These are phyloP conservation scores for Trichoderma breve DNA, from an alignment of 2,329 filamentous ascomycete species.

Conservation along the genomic window DNA sequence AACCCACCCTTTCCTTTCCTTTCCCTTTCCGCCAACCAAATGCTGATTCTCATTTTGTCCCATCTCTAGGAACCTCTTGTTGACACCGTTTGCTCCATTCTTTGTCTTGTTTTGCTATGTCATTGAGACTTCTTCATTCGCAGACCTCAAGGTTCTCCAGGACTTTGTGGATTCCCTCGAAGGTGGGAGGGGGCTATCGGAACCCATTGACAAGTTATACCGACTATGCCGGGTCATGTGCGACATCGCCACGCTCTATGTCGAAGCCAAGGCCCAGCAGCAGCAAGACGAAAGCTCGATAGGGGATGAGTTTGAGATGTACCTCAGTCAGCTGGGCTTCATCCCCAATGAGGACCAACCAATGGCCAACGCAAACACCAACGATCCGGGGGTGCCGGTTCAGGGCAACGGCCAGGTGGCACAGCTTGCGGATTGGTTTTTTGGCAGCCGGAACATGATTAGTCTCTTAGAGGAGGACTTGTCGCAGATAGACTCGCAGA, in stretches of 20 bases:
- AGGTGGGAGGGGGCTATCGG: slow-evolving; percentile 50
- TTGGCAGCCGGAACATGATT: slow-evolving; percentile 63
- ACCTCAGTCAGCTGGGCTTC: slow-evolving; percentile 62
- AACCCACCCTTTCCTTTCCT: too few relatives aligned
- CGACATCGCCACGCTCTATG: slow-evolving; percentile 60
- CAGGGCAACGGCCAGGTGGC: slow-evolving; percentile 35
- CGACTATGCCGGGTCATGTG: slow-evolving; percentile 62
- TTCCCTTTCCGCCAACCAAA: not conserved
- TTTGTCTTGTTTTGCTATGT: slow-evolving; percentile 59
- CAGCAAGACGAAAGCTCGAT: slow-evolving; percentile 48
- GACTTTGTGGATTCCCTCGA: slow-evolving; percentile 57
- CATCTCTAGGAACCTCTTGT: slow-evolving; percentile 47
- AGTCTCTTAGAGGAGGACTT: slow-evolving; percentile 62
- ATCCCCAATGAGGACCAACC: slow-evolving; percentile 44
- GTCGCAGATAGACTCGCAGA: slow-evolving; percentile 42
- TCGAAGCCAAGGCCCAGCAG: slow-evolving; percentile 56
- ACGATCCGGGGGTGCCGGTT: slow-evolving; percentile 22
- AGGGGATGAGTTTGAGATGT: slow-evolving; percentile 62
- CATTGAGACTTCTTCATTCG: slow-evolving; percentile 51
- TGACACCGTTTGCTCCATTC: slow-evolving; percentile 59
- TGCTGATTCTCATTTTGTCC: not conserved
- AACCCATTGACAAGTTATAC: slow-evolving; percentile 59
- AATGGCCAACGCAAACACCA: slow-evolving; percentile 26
- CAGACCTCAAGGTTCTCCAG: slow-evolving; percentile 54
- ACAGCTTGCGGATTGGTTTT: slow-evolving; percentile 64